phyloP scores from a whole-genome alignment of 805 yeast genomes.

The Isabelozyma pseudorhagii region DNA sequence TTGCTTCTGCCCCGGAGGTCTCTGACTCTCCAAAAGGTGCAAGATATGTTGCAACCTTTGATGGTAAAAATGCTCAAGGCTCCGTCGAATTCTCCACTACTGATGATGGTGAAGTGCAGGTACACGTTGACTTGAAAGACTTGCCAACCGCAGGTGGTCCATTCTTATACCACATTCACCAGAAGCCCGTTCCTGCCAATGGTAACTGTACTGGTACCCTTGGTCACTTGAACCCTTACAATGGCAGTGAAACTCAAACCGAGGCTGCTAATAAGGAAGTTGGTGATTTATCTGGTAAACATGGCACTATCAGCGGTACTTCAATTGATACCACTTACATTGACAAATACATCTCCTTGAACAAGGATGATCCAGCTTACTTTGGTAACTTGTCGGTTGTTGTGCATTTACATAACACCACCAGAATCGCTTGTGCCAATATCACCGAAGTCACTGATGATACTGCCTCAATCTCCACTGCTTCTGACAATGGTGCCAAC shows the following conservation, averaged over 20 bases:
- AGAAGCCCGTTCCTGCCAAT: constrained; percentile 31
- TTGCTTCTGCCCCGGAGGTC: constrained; percentile 22
- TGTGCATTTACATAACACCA: constrained; percentile 28
- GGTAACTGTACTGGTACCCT: constrained; percentile 38
- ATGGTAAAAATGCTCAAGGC: constrained; percentile 19
- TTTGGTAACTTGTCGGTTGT: constrained; percentile 35
- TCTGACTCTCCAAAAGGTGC: constrained; percentile 27
- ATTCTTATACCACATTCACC: constrained; percentile 39
- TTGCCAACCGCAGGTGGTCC: constrained; percentile 38
- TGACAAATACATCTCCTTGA: constrained; percentile 31
- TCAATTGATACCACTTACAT: constrained; percentile 18
- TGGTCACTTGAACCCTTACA: constrained; percentile 37
- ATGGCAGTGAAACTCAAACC: constrained; percentile 25
- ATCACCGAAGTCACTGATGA: constrained; percentile 14
- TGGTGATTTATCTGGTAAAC: constrained; percentile 41
- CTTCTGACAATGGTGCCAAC: constrained; percentile 4
- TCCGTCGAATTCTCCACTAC: constrained; percentile 25
- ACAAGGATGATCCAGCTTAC: constrained; percentile 22
- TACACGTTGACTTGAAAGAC: constrained; percentile 26
- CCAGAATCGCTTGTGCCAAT: constrained; percentile 40
- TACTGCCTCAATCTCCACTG: constrained; percentile 2
- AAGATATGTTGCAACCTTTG: constrained; percentile 25
- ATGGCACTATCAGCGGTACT: constrained; percentile 31
- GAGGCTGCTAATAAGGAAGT: constrained; percentile 22
- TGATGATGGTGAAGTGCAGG: constrained; percentile 29